Evolutionary conservation across 768 basidiomycete genomes (phyloP).

Genomic region (Auriscalpium microsporum): DNA sequence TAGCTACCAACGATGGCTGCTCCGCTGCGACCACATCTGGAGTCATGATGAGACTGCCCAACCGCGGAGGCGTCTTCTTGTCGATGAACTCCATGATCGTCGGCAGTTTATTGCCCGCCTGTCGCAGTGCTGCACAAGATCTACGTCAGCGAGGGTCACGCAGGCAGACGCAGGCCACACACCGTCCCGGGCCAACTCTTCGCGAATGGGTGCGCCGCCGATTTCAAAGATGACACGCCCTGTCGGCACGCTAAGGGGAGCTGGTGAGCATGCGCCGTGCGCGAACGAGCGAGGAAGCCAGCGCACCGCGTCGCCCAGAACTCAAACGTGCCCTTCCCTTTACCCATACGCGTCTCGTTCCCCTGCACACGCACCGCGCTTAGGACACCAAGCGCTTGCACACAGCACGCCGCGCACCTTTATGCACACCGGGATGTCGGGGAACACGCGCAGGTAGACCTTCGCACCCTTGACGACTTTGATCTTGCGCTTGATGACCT

Average conservation of each 20-base stretch:
- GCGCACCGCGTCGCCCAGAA: constrained; percentile 89
- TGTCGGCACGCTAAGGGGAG: constrained; percentile 58
- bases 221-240: constrained; percentile 93
- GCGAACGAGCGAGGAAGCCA: not conserved
- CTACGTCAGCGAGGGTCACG: not conserved
- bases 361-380: constrained; percentile 41
- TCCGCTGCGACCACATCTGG: constrained; percentile 1
- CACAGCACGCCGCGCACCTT: constrained; percentile 48
- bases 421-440: constrained; percentile 94
- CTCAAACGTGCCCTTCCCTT: constrained; percentile 97
- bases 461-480: constrained; percentile 86
- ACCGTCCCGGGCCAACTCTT: constrained; percentile 92
- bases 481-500: constrained; percentile 81
- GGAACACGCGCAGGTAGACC: constrained; percentile 85
- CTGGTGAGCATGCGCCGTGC: not conserved
- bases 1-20: not conserved
- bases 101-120: constrained; percentile 83
- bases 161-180: constrained; percentile 14
- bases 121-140: constrained; percentile 57
- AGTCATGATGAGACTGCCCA: constrained; percentile 54
- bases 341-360: constrained; percentile 99
- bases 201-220: constrained; percentile 81
- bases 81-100: constrained; percentile 83
- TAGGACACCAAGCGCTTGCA: not conserved
- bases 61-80: constrained; percentile 55